A percentile compares a stretch with the other conserved stretches of the same genome.
These are phyloP conservation scores for Ceratocystiopsis minuta DNA, from an alignment of 2,329 filamentous ascomycete genomes.

Conservation along the genomic window DNA sequence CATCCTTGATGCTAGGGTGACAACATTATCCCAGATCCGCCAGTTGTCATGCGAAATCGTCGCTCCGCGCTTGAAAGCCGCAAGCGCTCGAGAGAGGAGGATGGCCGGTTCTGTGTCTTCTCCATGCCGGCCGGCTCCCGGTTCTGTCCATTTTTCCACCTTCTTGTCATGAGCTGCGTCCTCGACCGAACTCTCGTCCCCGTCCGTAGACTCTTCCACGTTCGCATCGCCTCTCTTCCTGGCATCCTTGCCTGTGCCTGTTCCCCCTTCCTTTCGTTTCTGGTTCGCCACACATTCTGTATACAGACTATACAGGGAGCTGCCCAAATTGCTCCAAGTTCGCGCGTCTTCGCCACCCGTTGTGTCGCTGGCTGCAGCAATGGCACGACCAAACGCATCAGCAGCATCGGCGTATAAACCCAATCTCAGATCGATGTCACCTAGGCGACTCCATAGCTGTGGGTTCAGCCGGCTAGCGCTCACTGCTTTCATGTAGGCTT, in stretches of 20 bases:
- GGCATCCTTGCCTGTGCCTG: constrained; percentile 14
- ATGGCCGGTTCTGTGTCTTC: constrained; percentile 33
- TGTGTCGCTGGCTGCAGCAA: constrained; percentile 39
- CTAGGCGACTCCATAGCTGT: constrained; percentile 75
- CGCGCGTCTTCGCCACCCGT: constrained; percentile 78
- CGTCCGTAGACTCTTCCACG: constrained; percentile 5
- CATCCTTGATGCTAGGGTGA: constrained; percentile 68
- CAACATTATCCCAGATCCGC: constrained; percentile 92
- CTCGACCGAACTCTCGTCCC: constrained; percentile 1
- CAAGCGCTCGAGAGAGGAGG: constrained; percentile 56
- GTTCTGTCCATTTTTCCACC: constrained; percentile 1
- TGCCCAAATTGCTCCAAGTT: constrained; percentile 88
- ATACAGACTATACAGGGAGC: constrained; percentile 56
- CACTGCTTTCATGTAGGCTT: constrained; percentile 63
- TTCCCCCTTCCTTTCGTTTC: constrained; percentile 7
- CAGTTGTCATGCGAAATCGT: constrained; percentile 69
- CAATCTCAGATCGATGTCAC: constrained; percentile 70
- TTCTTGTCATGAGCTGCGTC: neutral
- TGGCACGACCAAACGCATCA: constrained; percentile 66
- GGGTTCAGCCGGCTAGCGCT: constrained; percentile 65
- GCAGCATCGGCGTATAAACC: constrained; percentile 61
- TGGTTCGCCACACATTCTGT: neutral
- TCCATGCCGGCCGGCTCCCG: constrained; percentile 3
- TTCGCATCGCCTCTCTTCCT: constrained; percentile 1
- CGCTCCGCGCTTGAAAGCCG: constrained; percentile 75